A percentile compares a stretch with the other conserved stretches of the same genome.
phyloP scores from a whole-genome alignment of 331 rosid genomes.

The Pyrus hybrid region DNA sequence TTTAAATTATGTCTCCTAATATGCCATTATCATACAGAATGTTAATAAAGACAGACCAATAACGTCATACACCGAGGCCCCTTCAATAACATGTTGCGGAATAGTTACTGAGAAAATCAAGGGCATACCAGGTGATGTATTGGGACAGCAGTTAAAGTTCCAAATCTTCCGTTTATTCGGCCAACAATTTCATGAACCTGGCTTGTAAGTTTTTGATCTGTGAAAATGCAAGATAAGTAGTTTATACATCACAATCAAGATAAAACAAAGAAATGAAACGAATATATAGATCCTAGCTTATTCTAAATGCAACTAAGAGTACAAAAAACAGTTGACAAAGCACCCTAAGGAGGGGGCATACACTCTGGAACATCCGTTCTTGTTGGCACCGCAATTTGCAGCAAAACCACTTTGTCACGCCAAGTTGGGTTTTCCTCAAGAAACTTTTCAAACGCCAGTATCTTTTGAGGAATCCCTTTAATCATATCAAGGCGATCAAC shows the following conservation, averaged over 20 bases:
- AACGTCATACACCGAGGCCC: neutral
- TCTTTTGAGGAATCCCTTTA: constrained; percentile 91
- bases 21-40: no score
- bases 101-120: neutral
- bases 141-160: constrained; percentile 69
- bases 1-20: neutral
- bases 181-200: constrained; percentile 97
- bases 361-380: constrained; percentile 96
- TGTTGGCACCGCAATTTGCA: constrained; percentile 96
- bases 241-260: constrained; percentile 4
- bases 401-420: constrained; percentile 81
- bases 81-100: neutral
- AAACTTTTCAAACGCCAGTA: constrained; percentile 88
- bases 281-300: neutral
- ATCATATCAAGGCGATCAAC: constrained; percentile 97
- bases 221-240: constrained; percentile 20
- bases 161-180: constrained; percentile 83
- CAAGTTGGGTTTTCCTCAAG: constrained; percentile 66
- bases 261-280: neutral
- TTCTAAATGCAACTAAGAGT: neutral
- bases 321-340: neutral
- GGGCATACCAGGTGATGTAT: constrained; percentile 78
- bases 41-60: neutral
- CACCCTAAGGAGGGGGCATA: constrained; percentile 27
- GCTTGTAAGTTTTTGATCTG: constrained; percentile 91